Evolutionary conservation across 106 monocot genomes (phyloP), one percentile per base, ranked within the genome.

Genomic region (Acorus gramineus): DNA sequence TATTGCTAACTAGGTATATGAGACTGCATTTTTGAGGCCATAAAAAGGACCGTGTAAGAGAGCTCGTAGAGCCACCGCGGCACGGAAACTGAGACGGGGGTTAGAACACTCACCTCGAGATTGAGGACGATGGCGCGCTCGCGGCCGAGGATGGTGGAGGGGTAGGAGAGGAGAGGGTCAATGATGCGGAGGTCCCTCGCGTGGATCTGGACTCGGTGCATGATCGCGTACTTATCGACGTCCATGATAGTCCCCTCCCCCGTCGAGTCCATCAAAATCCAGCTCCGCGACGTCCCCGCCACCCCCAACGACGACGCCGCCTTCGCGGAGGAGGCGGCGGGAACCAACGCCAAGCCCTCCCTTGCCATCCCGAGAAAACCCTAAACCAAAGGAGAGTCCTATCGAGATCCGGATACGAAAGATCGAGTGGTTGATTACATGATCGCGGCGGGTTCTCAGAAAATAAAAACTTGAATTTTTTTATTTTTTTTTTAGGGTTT

Each of bases 81-180:
- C 12, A 10, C 7, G 4, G 10, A 69, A 69, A 11, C 14, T 8
- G 7, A 13, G 28, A 28, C 28, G 10, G 53, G 56, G 56, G 46
- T 6, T 46, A 52, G 54, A 55, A 5, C 43, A 11, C 42, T 11
- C 44, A 94, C 94, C 84, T 95, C 95, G 56, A 95, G 86, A 79
- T 95, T 95, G 82, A 95, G 87, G 14, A 95, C 90, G 61, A 95
- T 87, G 14, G 95, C 95, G 0, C 71, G 56, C 74, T 95, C 95
- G 3, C 95, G 95, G 6, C 90, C 90, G 6, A 95, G 73, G 53
- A 95, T 95, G 49, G 85, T 81, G 66, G 95, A 90, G 2, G 95
- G 95, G 51, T 95, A 95, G 3, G 87, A 86, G 13, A 95, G 80
- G 42, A 90, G 56, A 5, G 95, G 95, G 68, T 95, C 95, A 12